Percentiles rank a stretch among this genome's conserved stretches.
These are phyloP conservation scores for Barnettozyma botsteinii DNA, from an alignment of 805 yeast genomes.

Conservation along the genomic window DNA sequence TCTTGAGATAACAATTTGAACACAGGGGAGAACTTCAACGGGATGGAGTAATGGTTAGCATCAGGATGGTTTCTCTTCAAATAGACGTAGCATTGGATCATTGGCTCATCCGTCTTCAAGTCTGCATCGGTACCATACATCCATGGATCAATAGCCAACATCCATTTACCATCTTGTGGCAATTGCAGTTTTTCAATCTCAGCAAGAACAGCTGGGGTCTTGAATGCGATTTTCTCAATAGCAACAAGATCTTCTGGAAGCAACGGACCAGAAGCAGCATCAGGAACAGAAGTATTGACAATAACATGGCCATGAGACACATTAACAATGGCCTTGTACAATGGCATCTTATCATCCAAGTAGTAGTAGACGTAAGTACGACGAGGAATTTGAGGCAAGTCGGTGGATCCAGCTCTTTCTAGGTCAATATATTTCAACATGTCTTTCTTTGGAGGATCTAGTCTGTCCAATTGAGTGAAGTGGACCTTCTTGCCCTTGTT, in stretches of 20 bases:
- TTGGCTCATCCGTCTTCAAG: conserved; percentile 36
- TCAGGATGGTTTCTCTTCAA: conserved; percentile 62
- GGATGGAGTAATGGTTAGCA: conserved; percentile 71
- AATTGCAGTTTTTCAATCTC: conserved; percentile 64
- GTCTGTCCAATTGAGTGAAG: conserved; percentile 59
- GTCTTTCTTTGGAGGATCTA: conserved; percentile 75
- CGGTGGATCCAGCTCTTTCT: conserved; percentile 44
- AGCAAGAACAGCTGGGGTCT: conserved; percentile 53
- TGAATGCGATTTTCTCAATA: conserved; percentile 44
- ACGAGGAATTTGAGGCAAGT: conserved; percentile 58
- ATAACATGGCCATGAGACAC: conserved; percentile 56
- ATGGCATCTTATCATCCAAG: conserved; percentile 40
- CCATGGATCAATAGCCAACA: conserved; percentile 72
- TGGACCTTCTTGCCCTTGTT: conserved; percentile 50
- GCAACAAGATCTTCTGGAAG: conserved; percentile 57
- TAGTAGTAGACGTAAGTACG: conserved; percentile 65
- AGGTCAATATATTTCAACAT: conserved; percentile 64
- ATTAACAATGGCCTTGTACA: conserved; percentile 70
- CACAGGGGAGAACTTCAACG: conserved; percentile 69
- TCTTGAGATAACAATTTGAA: conserved; percentile 55
- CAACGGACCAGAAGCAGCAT: conserved; percentile 66
- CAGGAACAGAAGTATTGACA: conserved; percentile 48
- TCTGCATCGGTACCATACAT: conserved; percentile 67
- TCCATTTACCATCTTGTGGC: conserved; percentile 38
- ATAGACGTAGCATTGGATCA: conserved; percentile 72